phyloP scores from a whole-genome alignment of 805 yeast species.

The Danielia oregonensis region DNA sequence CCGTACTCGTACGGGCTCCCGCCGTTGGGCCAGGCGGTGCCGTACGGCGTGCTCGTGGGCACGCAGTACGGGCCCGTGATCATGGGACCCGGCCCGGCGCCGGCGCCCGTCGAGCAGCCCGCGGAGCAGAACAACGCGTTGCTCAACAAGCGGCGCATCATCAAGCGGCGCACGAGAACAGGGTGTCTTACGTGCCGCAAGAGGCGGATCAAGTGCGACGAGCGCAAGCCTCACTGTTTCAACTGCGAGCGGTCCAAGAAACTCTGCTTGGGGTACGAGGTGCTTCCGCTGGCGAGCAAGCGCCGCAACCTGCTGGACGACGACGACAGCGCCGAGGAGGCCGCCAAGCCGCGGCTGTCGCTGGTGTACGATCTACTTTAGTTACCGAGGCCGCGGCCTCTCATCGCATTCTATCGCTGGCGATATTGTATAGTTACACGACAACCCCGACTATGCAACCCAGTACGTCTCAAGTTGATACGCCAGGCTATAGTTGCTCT shows the following conservation, averaged over 20 bases:
- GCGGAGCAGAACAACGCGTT: constrained; percentile 26
- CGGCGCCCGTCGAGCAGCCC: constrained; percentile 1
- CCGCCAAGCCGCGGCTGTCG: constrained; percentile 2
- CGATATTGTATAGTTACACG: constrained; percentile 1
- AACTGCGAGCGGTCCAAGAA: constrained; percentile 66
- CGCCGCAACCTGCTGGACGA: constrained; percentile 3
- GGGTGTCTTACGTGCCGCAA: constrained; percentile 75
- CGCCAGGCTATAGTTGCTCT: too few relatives aligned
- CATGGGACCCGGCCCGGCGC: constrained; percentile 1
- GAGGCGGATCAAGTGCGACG: constrained; percentile 73
- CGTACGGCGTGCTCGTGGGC: constrained; percentile 2
- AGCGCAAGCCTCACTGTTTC: constrained; percentile 62
- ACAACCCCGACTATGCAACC: constrained; percentile 2
- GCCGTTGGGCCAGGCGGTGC: not conserved
- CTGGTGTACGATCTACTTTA: constrained; percentile 10
- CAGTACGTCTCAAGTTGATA: too few relatives aligned
- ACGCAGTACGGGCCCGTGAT: constrained; percentile 2
- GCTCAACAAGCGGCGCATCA: constrained; percentile 38
- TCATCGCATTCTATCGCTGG: constrained; percentile 1
- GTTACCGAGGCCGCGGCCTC: not conserved
- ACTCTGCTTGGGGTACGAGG: constrained; percentile 64
- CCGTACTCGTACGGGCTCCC: constrained; percentile 3
- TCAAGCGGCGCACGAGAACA: constrained; percentile 63
- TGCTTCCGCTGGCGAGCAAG: constrained; percentile 1
- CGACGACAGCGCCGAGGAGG: too few relatives aligned